These are phyloP conservation scores for Ustilago esculenta DNA, from an alignment of 1,284 basidiomycete genomes.

Conservation along the genomic window DNA sequence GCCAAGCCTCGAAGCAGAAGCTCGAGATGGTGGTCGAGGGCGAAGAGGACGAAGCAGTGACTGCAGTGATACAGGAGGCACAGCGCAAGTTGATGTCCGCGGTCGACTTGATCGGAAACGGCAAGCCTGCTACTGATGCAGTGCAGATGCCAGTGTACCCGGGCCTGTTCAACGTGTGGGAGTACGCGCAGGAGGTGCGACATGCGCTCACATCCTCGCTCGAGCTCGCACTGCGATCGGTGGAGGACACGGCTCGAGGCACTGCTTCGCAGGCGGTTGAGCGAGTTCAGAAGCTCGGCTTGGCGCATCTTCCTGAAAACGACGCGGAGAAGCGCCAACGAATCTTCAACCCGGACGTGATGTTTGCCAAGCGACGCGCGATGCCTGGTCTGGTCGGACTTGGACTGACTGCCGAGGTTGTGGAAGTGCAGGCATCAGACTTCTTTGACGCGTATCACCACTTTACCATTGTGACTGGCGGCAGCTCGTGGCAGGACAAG, in stretches of 20 bases:
- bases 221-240: conserved; percentile 81
- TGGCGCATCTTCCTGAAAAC: conserved; percentile 77
- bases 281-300: conserved; percentile 76
- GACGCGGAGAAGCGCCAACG: conserved; percentile 68
- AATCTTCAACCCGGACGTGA: conserved; percentile 92
- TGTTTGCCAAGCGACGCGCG: conserved; percentile 79
- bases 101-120: conserved; percentile 80
- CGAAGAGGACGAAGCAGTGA: conserved; percentile 80
- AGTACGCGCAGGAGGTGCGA: conserved; percentile 87
- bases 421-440: conserved; percentile 73
- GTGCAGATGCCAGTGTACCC: conserved; percentile 78
- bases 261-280: conserved; percentile 78
- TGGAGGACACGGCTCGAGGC: conserved; percentile 83
- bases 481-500: conserved; percentile 55
- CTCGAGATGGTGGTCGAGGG: conserved; percentile 82
- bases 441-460: conserved; percentile 85
- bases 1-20: conserved; percentile 78
- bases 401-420: conserved; percentile 54
- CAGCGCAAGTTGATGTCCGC: conserved; percentile 73
- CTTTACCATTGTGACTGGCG: conserved; percentile 52
- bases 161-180: conserved; percentile 85
- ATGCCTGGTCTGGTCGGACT: conserved; percentile 53
- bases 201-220: conserved; percentile 80
- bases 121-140: conserved; percentile 71
- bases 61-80: conserved; percentile 72